Evolutionary conservation across 306 rosid species (phyloP).

Genomic region (Echinosophora koreensis): DNA sequence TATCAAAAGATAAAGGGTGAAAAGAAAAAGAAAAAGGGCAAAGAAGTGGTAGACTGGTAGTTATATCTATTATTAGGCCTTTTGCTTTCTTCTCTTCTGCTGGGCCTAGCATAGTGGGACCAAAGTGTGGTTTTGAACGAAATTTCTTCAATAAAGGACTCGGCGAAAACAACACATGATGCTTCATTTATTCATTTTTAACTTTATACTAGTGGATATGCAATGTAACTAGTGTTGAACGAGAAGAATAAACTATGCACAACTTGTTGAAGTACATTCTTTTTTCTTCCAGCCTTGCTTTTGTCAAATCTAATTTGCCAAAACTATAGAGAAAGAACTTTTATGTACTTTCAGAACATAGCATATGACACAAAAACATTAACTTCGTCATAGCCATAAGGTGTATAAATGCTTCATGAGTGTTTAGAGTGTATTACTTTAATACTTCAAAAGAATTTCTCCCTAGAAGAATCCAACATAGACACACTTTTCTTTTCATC

Average conservation of each 20-base stretch:
- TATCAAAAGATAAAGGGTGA: constrained; percentile 48
- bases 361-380: constrained; percentile 14
- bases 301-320: constrained; percentile 14
- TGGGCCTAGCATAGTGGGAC: constrained; percentile 36
- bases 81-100: constrained; percentile 48
- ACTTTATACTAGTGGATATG: constrained; percentile 26
- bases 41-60: constrained; percentile 41
- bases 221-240: constrained; percentile 7
- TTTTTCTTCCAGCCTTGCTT: constrained; percentile 20
- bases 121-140: constrained; percentile 37
- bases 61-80: constrained; percentile 38
- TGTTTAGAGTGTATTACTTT: constrained; percentile 1
- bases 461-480: constrained; percentile 34
- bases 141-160: constrained; percentile 20
- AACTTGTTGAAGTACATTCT: constrained; percentile 1
- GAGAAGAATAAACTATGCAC: constrained; percentile 21
- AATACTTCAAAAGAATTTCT: constrained; percentile 8
- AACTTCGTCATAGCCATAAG: not conserved
- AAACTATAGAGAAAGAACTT: not conserved
- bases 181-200: constrained; percentile 27
- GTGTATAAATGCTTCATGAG: not conserved
- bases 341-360: constrained; percentile 22
- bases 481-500: constrained; percentile 47
- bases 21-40: constrained; percentile 36
- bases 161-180: constrained; percentile 29